phyloP scores from a whole-genome alignment of 2,329 filamentous ascomycete species.

The Ophiostoma angusticollis region DNA sequence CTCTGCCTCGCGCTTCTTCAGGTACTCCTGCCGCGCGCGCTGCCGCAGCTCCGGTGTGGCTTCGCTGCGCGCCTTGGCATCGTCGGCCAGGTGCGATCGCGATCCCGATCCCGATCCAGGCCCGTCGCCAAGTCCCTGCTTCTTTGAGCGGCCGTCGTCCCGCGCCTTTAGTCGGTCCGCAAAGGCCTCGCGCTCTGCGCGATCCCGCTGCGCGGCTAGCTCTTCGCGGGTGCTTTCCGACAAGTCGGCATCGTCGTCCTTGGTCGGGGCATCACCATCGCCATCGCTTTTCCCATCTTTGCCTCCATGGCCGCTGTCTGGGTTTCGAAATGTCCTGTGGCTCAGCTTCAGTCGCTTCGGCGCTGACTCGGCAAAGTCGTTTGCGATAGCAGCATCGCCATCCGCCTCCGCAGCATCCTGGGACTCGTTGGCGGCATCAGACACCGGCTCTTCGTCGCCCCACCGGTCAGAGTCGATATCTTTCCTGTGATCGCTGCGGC shows the following conservation, averaged over 20 bases:
- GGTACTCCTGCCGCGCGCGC: constrained; percentile 79
- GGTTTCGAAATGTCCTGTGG: constrained; percentile 33
- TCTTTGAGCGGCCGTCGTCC: constrained; percentile 56
- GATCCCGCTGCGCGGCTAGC: constrained; percentile 49
- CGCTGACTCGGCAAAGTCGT: constrained; percentile 55
- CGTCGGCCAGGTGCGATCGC: constrained; percentile 50
- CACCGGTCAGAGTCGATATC: constrained; percentile 56
- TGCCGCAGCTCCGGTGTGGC: constrained; percentile 72
- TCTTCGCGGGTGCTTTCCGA: constrained; percentile 49
- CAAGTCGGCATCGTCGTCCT: constrained; percentile 32
- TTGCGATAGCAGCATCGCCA: constrained; percentile 29
- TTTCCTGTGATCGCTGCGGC: constrained; percentile 19
- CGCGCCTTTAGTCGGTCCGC: constrained; percentile 61
- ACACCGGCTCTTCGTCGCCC: constrained; percentile 59
- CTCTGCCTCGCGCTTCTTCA: constrained; percentile 84
- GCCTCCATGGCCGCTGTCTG: constrained; percentile 19
- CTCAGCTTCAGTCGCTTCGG: constrained; percentile 56
- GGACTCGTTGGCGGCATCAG: constrained; percentile 28
- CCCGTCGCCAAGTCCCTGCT: constrained; percentile 33
- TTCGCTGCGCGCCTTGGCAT: constrained; percentile 52
- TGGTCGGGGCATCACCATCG: constrained; percentile 9
- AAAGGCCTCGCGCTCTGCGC: constrained; percentile 66
- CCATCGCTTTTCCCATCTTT: background rate
- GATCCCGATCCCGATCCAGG: constrained; percentile 46
- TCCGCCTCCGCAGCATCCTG: background rate